Evolutionary conservation across 2,329 filamentous ascomycete genomes (phyloP).

Genomic region (Laburnicola sp.): DNA sequence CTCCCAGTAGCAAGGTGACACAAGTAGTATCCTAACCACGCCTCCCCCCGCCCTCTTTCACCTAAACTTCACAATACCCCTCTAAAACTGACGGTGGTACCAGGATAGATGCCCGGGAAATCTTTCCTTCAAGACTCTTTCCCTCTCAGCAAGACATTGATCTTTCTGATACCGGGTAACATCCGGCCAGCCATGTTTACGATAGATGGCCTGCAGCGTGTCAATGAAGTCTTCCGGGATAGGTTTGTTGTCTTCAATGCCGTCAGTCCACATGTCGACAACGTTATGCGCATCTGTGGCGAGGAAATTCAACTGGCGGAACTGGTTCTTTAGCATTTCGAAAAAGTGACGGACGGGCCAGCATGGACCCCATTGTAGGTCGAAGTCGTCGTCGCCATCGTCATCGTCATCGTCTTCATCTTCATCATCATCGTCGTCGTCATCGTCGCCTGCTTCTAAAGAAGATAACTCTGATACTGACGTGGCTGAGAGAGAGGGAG

Average conservation of each 20-base stretch:
- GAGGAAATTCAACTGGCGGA: constrained; percentile 2
- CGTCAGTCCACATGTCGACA: constrained; percentile 2
- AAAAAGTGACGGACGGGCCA: constrained; percentile 5
- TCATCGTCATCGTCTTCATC: neutral
- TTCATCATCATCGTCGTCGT: neutral
- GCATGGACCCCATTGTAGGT: neutral
- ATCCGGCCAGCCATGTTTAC: constrained; percentile 9
- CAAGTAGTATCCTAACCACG: too few relatives aligned
- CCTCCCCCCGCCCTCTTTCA: too few relatives aligned
- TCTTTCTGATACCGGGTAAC: neutral
- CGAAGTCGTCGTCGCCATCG: neutral
- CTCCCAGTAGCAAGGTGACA: too few relatives aligned
- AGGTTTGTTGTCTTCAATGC: neutral
- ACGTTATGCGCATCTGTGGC: neutral
- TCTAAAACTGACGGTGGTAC: too few relatives aligned
- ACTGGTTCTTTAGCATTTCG: constrained; percentile 10
- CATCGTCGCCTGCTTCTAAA: neutral
- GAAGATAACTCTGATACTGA: too few relatives aligned
- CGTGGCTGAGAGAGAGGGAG: too few relatives aligned
- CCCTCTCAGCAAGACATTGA: too few relatives aligned
- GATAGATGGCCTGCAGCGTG: constrained; percentile 4
- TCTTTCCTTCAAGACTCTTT: too few relatives aligned
- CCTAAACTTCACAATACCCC: too few relatives aligned
- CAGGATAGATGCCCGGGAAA: too few relatives aligned
- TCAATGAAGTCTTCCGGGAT: neutral